Conservation (phyloP, 129 eudicot genomes). For the Heracleum sosnowskyi region DNA sequence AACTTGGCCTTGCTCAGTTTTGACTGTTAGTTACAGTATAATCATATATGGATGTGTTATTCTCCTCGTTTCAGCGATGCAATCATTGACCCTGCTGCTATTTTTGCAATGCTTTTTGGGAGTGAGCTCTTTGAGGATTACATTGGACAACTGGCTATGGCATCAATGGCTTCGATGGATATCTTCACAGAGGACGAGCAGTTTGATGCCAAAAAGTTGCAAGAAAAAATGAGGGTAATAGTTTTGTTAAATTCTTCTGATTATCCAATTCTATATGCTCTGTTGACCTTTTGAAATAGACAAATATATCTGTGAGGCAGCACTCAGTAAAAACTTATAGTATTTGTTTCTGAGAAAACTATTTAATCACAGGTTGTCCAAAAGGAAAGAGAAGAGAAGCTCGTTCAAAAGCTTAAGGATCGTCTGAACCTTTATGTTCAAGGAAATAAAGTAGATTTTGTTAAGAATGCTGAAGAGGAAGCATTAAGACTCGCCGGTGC, state of each 20-base stretch:
- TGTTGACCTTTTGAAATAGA: neutral
- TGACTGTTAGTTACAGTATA: neutral
- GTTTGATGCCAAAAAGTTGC: slow-evolving; percentile 78
- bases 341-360: neutral
- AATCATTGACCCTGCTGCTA: slow-evolving; percentile 93
- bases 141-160: slow-evolving; percentile 97
- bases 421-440: slow-evolving; percentile 68
- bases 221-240: slow-evolving; percentile 87
- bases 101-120: slow-evolving; percentile 97
- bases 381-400: slow-evolving; percentile 91
- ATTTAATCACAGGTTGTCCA: slow-evolving; percentile 55
- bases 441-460: slow-evolving; percentile 73
- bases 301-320: neutral
- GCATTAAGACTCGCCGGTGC: slow-evolving; percentile 80
- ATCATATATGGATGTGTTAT: neutral
- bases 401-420: slow-evolving; percentile 51
- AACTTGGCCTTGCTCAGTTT: neutral
- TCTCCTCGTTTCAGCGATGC: slow-evolving; percentile 58
- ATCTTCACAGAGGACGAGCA: slow-evolving; percentile 74
- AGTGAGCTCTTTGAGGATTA: slow-evolving; percentile 96
- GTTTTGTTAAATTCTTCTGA: neutral
- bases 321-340: neutral
- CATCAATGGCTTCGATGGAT: slow-evolving; percentile 97
- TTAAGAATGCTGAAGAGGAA: slow-evolving; percentile 74
- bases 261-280: neutral